phyloP scores from a whole-genome alignment of 1,139 yeast genomes.

The Kurtzmaniella natalensis region DNA sequence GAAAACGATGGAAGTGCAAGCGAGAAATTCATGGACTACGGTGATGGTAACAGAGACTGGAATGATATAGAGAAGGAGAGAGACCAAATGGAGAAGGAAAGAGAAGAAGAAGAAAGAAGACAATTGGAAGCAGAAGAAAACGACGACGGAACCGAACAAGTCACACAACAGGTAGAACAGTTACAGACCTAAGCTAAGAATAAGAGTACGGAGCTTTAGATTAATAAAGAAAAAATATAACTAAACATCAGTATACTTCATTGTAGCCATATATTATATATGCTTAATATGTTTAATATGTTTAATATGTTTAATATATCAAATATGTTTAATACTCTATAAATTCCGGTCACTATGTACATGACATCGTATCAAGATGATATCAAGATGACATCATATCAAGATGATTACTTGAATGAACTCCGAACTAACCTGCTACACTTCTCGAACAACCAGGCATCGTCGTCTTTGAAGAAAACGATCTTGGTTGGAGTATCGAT shows the following conservation, averaged over 20 bases:
- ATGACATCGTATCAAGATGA: no score
- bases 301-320: no score
- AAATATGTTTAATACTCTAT: no score
- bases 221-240: no score
- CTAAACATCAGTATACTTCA: no score
- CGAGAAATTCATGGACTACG: slow-evolving; percentile 55
- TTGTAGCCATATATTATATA: no score
- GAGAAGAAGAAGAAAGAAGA: neutral
- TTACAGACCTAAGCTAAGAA: neutral
- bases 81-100: neutral
- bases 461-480: slow-evolving; percentile 36
- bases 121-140: neutral
- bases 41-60: slow-evolving; percentile 29
- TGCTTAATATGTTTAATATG: no score
- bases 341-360: no score
- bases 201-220: no score
- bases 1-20: slow-evolving; percentile 33
- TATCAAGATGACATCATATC: no score
- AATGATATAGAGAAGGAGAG: slow-evolving; percentile 2
- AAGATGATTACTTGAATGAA: neutral
- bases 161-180: neutral
- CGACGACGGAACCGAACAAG: neutral
- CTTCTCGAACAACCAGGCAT: slow-evolving; percentile 25
- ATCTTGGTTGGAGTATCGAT: slow-evolving; percentile 36
- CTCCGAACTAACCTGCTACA: slow-evolving; percentile 2